phyloP scores from a whole-genome alignment of 352 stramenopile species.

The Pythium guiyangense region DNA sequence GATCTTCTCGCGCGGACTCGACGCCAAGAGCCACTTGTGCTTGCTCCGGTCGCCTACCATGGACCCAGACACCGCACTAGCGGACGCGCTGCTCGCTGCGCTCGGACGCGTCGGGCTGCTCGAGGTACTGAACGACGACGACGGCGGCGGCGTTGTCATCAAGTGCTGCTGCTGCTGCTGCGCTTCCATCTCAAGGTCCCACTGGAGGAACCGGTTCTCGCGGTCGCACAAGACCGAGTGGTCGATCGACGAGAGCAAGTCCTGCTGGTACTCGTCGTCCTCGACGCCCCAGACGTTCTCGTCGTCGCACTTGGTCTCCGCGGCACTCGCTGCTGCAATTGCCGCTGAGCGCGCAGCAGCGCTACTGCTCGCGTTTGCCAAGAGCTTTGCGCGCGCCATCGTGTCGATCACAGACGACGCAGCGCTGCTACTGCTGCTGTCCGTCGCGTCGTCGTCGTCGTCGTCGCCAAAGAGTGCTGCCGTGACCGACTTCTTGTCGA shows the following conservation, averaged over 20 bases:
- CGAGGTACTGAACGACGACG: conserved; percentile 9
- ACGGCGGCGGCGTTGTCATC: conserved; percentile 15
- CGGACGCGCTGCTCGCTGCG: too few species aligned
- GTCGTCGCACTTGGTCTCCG: conserved; percentile 49
- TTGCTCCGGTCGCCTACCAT: conserved; percentile 16
- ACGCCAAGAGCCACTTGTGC: conserved; percentile 40
- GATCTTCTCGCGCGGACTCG: conserved; percentile 42
- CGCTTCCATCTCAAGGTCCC: conserved; percentile 59
- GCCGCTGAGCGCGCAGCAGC: conserved; percentile 8
- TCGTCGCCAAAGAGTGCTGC: conserved; percentile 48
- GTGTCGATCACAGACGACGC: conserved; percentile 15
- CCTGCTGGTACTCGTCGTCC: conserved; percentile 62
- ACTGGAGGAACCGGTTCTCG: conserved; percentile 78
- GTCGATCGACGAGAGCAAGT: conserved; percentile 72
- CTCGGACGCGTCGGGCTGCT: conserved; percentile 4
- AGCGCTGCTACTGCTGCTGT: background rate
- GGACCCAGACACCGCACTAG: background rate
- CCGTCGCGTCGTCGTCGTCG: conserved; percentile 21
- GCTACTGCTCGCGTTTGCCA: conserved; percentile 11
- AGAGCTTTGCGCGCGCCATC: conserved; percentile 26
- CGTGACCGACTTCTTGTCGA: conserved; percentile 45
- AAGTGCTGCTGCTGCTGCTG: conserved; percentile 27
- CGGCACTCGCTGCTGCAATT: conserved; percentile 16
- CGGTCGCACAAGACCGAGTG: conserved; percentile 76
- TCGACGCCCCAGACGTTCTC: conserved; percentile 71